A percentile compares a stretch with the other conserved stretches of the same genome.
phyloP scores from a whole-genome alignment of 2,329 filamentous ascomycete species.

The Microdochium bolleyi region DNA sequence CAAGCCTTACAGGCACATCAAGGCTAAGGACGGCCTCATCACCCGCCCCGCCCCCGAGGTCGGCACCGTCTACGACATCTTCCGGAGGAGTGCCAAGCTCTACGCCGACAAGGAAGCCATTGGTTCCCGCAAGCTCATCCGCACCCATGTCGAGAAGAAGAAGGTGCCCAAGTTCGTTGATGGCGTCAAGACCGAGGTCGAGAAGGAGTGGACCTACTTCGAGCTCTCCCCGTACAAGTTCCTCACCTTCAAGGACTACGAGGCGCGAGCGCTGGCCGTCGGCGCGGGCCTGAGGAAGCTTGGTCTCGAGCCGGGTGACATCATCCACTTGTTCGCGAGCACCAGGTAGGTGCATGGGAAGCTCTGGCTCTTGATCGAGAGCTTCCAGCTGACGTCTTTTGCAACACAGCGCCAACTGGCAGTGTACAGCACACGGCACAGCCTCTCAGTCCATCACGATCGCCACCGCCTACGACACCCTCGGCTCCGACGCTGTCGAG shows the following conservation, averaged over 20 bases:
- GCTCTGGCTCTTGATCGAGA: not conserved
- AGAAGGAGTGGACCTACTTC: constrained; percentile 88
- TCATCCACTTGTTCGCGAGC: constrained; percentile 75
- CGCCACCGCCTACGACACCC: constrained; percentile 90
- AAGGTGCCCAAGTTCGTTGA: constrained; percentile 85
- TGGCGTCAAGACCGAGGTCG: constrained; percentile 68
- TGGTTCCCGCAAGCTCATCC: constrained; percentile 65
- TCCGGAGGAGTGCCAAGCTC: constrained; percentile 58
- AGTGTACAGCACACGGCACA: constrained; percentile 69
- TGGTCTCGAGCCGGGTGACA: constrained; percentile 59
- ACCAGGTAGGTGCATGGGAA: constrained; percentile 36
- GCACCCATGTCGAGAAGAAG: constrained; percentile 76
- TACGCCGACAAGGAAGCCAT: constrained; percentile 58
- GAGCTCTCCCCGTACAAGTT: constrained; percentile 74
- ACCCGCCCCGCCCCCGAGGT: constrained; percentile 60
- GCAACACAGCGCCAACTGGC: constrained; percentile 63
- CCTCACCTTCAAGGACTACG: constrained; percentile 73
- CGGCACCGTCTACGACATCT: constrained; percentile 70
- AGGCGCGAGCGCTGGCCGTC: constrained; percentile 58
- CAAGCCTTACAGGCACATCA: constrained; percentile 67
- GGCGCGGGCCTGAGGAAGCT: constrained; percentile 69
- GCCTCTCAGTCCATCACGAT: constrained; percentile 82
- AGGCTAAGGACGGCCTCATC: constrained; percentile 62
- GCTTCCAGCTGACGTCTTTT: constrained; percentile 35
- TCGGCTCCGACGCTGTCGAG: constrained; percentile 75